Evolutionary conservation across 2,329 filamentous ascomycete species (phyloP).

Genomic region (Colletotrichum tofieldiae): DNA sequence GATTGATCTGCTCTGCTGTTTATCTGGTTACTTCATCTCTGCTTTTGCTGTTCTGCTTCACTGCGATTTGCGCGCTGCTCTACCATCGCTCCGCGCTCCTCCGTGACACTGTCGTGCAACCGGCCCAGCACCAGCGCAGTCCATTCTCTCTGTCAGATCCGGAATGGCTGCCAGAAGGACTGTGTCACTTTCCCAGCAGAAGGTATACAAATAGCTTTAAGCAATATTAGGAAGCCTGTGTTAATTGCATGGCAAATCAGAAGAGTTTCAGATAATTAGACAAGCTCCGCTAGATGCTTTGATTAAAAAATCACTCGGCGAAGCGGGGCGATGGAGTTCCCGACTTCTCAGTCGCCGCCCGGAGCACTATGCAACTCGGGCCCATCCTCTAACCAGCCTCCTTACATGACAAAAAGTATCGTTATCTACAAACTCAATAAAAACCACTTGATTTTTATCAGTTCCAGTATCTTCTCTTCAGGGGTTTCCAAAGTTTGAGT

Average conservation of each 20-base stretch:
- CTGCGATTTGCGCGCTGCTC: no score
- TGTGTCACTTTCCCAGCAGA: no score
- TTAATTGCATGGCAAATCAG: no score
- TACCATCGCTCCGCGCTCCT: no score
- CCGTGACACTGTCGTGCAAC: no score
- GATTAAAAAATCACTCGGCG: not conserved
- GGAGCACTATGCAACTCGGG: not conserved
- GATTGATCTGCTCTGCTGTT: no score
- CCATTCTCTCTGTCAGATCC: no score
- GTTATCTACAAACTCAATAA: not conserved
- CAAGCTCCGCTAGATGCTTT: accelerated
- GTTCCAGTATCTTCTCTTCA: not conserved
- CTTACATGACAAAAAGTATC: not conserved
- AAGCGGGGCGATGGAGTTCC: not conserved
- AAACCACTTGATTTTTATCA: not conserved
- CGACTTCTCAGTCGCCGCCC: not conserved
- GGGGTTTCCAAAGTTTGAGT: not conserved
- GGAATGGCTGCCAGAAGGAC: no score
- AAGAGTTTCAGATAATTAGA: no score
- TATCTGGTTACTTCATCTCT: no score
- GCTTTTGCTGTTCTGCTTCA: no score
- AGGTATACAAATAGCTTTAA: not conserved
- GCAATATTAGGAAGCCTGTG: not conserved
- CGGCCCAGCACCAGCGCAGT: no score
- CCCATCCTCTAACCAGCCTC: not conserved